Evolutionary conservation across 768 basidiomycete genomes (phyloP), one percentile per base, ranked within the genome.

Genomic region (Lyophyllum shimeji): DNA sequence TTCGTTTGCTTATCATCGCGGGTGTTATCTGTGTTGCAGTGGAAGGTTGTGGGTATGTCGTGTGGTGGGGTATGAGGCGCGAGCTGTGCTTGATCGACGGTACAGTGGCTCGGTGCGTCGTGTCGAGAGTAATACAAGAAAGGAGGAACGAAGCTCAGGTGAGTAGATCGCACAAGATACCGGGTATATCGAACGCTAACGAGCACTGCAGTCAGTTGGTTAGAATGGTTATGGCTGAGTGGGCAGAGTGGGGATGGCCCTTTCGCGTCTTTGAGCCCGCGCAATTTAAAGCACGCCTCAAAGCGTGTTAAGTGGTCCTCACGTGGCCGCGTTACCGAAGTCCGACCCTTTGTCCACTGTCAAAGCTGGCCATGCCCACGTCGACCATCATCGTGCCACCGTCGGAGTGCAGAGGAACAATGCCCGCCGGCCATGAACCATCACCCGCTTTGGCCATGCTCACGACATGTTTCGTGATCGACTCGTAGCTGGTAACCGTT

Each of bases 331-430:
- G 29, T 47, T 8, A 15, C 25, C 25, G 46, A 46, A 11, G 7
- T 23, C 46, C 25, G 45, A 34, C 21, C 52, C 57, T 46, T 58
- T 58, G 57, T 58, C 57, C 42, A 46, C 54, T 58, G 57, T 58
- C 57, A 46, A 46, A 33, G 25, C 52, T 15, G 33, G 48, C 48
- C 52, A n/a, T n/a, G n/a, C n/a, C n/a, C n/a, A n/a, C n/a, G n/a
- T n/a, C n/a, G n/a, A n/a, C n/a, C 31, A 25, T 17, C 8, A 17
- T 29, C 29, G 9, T 29, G 29, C 29, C 29, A 29, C 29, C n/a
- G n/a, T 29, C 4, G 29, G 9, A 29, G 4, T 29, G 29, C 9
- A 4, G 9, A 29, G 9, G 15, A 3, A 37, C 34, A 37, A 37
- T 11, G 34, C 15, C 7, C 15, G 15, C 34, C 15, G 15, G 34